Conservation (phyloP, 495 filamentous ascomycete species). For the Hypoxylon crocopeplum region DNA sequence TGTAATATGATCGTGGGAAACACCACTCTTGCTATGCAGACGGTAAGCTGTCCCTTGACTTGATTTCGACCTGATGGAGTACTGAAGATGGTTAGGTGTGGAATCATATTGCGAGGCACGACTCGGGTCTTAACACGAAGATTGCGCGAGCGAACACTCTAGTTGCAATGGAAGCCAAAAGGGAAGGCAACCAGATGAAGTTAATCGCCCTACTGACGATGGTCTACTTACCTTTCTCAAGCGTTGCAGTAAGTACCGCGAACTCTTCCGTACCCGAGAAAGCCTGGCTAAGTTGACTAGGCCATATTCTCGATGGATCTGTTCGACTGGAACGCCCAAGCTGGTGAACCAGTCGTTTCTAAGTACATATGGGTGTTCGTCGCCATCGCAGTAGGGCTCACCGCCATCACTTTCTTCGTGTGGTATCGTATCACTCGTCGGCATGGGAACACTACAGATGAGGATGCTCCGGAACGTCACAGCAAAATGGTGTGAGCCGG, state of each 20-base stretch:
- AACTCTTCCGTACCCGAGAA: background rate
- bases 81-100: conserved; percentile 18
- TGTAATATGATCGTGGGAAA: conserved; percentile 31
- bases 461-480: background rate
- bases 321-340: conserved; percentile 18
- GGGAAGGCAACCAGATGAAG: conserved; percentile 26
- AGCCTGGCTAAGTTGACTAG: background rate
- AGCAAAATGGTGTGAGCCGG: conserved; percentile 1
- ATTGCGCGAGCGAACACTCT: conserved; percentile 21
- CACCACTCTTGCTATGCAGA: conserved; percentile 31
- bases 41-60: conserved; percentile 4
- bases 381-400: conserved; percentile 19
- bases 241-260: conserved; percentile 18
- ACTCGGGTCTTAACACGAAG: conserved; percentile 21
- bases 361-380: conserved; percentile 24
- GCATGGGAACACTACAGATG: background rate
- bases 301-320: conserved; percentile 29
- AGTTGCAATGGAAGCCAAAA: conserved; percentile 21
- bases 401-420: conserved; percentile 8
- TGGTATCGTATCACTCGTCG: conserved; percentile 16
- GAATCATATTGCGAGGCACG: conserved; percentile 29
- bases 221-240: conserved; percentile 27
- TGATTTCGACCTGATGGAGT: background rate
- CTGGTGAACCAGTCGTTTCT: conserved; percentile 21
- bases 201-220: conserved; percentile 28